Evolutionary conservation across 148 eudicot species (phyloP).

Genomic region (Vaccinium macrocarpon): DNA sequence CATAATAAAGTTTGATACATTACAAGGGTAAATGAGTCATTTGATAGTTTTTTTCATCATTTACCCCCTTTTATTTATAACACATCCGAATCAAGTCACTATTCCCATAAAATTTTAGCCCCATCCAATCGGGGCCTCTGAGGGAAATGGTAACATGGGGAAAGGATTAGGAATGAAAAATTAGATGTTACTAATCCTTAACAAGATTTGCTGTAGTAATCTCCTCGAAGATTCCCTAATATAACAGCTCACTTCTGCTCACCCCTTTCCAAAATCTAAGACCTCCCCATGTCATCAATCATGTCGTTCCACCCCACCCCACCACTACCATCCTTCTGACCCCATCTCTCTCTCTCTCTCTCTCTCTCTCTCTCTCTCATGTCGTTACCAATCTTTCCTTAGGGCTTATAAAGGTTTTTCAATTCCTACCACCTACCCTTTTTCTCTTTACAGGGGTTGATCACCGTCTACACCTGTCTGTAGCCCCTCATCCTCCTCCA

Average conservation of each 20-base stretch:
- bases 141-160: background rate
- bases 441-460: slow-evolving; percentile 3
- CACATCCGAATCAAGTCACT: too few relatives aligned
- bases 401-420: background rate
- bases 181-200: background rate
- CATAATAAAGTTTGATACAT: too few relatives aligned
- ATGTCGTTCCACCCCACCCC: background rate
- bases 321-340: background rate
- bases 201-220: background rate
- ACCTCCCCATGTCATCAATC: slow-evolving; percentile 7
- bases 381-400: background rate
- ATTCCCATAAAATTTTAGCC: too few relatives aligned
- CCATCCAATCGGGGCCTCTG: too few relatives aligned
- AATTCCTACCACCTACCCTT: background rate
- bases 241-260: slow-evolving; percentile 5
- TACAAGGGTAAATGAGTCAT: too few relatives aligned
- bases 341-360: slow-evolving; percentile 2
- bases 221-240: slow-evolving; percentile 1
- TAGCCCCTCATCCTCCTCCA: background rate
- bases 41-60: too few relatives aligned
- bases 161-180: background rate
- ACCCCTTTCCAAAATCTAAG: background rate
- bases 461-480: background rate
- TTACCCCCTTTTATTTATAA: too few relatives aligned
- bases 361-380: background rate